Evolutionary conservation across 2,329 filamentous ascomycete species (phyloP).

Genomic region (Penicillium sp.): DNA sequence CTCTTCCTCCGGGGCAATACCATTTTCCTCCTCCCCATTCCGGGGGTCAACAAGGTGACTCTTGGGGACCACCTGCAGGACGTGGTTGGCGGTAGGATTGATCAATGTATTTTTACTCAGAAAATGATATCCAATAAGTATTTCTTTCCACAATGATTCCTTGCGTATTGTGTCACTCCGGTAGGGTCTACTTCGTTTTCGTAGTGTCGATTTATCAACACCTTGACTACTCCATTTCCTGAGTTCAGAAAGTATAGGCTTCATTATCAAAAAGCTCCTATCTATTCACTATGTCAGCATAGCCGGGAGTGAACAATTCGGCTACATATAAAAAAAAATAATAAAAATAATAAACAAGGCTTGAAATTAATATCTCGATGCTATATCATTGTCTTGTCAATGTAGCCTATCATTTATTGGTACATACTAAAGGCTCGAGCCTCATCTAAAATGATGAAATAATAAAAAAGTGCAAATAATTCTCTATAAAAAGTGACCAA

Average conservation of each 20-base stretch:
- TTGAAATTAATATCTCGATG: no score
- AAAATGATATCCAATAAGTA: background rate
- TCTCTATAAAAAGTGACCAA: background rate
- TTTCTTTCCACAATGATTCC: background rate
- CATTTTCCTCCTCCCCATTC: constrained; percentile 36
- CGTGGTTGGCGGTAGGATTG: constrained; percentile 14
- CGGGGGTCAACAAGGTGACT: constrained; percentile 20
- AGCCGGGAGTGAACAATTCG: no score
- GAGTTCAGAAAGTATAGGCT: no score
- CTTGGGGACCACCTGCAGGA: constrained; percentile 19
- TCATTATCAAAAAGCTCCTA: no score
- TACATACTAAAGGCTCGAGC: background rate
- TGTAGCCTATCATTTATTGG: background rate
- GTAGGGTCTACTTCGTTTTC: no score
- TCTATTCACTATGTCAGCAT: no score
- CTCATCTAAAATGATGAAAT: background rate
- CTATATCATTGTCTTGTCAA: no score
- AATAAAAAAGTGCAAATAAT: background rate
- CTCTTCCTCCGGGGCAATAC: constrained; percentile 29
- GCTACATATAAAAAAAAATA: no score
- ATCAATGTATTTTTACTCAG: background rate
- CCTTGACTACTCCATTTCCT: no score
- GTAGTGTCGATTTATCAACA: no score
- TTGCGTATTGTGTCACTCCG: no score
- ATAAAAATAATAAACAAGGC: no score